phyloP scores from a whole-genome alignment of 2,329 filamentous ascomycete species.

The Harringtonia aguacate region DNA sequence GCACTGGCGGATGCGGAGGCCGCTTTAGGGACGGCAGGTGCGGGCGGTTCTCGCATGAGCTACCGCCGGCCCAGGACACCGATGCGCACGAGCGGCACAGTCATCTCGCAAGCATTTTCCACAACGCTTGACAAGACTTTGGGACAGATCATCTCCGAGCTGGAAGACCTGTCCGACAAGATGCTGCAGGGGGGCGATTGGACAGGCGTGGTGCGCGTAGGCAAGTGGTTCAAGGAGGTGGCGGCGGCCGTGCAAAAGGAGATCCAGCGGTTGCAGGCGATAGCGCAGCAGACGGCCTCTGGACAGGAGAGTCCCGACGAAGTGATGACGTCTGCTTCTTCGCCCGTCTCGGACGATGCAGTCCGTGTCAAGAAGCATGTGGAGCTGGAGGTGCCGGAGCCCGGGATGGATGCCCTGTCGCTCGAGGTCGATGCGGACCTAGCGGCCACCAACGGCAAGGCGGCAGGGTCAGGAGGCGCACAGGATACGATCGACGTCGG shows the following conservation, averaged over 20 bases:
- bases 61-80: neutral
- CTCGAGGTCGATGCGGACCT: neutral
- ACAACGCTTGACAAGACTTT: conserved; percentile 9
- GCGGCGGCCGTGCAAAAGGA: neutral
- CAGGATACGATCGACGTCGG: neutral
- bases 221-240: conserved; percentile 5
- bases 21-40: neutral
- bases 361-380: no score
- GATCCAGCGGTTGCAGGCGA: neutral
- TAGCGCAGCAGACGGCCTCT: neutral
- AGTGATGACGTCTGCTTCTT: neutral
- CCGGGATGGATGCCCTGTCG: conserved; percentile 2
- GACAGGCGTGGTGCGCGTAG: conserved; percentile 4
- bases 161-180: conserved; percentile 12
- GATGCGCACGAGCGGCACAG: neutral
- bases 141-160: conserved; percentile 6
- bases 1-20: neutral
- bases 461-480: neutral
- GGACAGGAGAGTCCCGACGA: neutral
- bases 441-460: neutral
- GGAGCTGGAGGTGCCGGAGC: neutral
- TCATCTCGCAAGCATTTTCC: conserved; percentile 4
- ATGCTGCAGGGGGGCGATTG: conserved; percentile 11
- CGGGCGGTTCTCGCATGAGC: neutral
- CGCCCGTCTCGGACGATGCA: no score